Percentiles rank a stretch among this genome's conserved stretches.
These are phyloP conservation scores for Fragaria iinumae DNA, from an alignment of 306 rosid species.

Conservation along the genomic window DNA sequence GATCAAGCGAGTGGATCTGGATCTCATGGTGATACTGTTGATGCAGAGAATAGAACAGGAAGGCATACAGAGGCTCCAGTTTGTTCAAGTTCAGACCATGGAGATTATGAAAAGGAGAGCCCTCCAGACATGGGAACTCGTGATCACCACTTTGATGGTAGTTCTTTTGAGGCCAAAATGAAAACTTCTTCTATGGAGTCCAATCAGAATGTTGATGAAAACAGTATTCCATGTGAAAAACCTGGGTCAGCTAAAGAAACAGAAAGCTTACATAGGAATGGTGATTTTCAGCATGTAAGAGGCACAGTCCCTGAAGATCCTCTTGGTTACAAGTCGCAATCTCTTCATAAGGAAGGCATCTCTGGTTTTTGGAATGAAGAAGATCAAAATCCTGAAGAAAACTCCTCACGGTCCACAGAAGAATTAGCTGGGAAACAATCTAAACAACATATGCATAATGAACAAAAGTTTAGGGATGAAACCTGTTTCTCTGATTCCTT, in stretches of 20 bases:
- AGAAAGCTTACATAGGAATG: constrained; percentile 11
- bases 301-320: constrained; percentile 30
- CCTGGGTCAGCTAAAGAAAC: constrained; percentile 18
- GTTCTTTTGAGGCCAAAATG: constrained; percentile 18
- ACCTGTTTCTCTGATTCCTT: constrained; percentile 9
- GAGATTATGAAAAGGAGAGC: constrained; percentile 31
- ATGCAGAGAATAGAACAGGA: constrained; percentile 33
- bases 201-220: constrained; percentile 30
- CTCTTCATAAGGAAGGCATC: constrained; percentile 23
- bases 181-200: constrained; percentile 25
- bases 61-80: constrained; percentile 36
- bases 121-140: constrained; percentile 25
- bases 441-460: constrained; percentile 10
- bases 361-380: constrained; percentile 22
- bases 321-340: constrained; percentile 14
- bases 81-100: constrained; percentile 44
- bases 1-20: constrained; percentile 61
- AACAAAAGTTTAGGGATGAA: constrained; percentile 6
- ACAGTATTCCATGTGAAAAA: constrained; percentile 12
- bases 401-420: constrained; percentile 25
- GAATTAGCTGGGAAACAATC: constrained; percentile 31
- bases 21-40: constrained; percentile 33
- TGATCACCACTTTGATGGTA: constrained; percentile 21
- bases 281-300: constrained; percentile 25
- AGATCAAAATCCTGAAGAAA: constrained; percentile 13